A percentile compares a stretch with the other conserved stretches of the same genome.
phyloP scores from a whole-genome alignment of 2,329 filamentous ascomycete genomes.

The Chrysoporthe cubensis region DNA sequence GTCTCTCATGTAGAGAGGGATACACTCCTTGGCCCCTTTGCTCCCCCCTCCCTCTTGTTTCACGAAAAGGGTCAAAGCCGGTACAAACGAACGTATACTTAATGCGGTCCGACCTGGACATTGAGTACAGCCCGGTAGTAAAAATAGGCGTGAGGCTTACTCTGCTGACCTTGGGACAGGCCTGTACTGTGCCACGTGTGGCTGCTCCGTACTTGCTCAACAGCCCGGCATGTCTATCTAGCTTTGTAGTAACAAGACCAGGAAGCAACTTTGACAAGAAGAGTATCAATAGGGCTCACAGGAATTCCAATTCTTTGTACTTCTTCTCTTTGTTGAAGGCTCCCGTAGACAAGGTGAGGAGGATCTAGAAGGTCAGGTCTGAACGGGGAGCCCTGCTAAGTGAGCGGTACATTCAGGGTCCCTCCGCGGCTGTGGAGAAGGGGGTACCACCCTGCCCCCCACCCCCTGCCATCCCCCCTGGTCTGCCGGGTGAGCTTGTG shows the following conservation, averaged over 20 bases:
- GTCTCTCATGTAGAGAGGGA: too few species aligned
- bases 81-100: background rate
- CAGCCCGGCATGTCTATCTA: background rate
- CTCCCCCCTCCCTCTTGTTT: background rate
- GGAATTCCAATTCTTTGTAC: background rate
- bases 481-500: background rate
- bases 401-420: background rate
- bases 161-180: slow-evolving; percentile 1
- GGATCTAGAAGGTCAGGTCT: too few species aligned
- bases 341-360: too few species aligned
- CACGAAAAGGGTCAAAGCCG: background rate
- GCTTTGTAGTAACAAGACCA: background rate
- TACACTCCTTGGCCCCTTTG: too few species aligned
- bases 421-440: background rate
- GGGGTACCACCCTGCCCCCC: background rate
- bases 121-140: background rate
- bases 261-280: background rate
- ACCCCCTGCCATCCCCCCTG: background rate
- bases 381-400: too few species aligned
- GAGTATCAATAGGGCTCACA: background rate
- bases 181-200: slow-evolving; percentile 6
- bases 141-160: background rate
- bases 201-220: background rate
- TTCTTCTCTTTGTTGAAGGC: background rate
- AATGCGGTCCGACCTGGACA: background rate